Base-by-base conservation (phyloP, 1,284 basidiomycete species). In the Naganishia cerealis region DNA sequence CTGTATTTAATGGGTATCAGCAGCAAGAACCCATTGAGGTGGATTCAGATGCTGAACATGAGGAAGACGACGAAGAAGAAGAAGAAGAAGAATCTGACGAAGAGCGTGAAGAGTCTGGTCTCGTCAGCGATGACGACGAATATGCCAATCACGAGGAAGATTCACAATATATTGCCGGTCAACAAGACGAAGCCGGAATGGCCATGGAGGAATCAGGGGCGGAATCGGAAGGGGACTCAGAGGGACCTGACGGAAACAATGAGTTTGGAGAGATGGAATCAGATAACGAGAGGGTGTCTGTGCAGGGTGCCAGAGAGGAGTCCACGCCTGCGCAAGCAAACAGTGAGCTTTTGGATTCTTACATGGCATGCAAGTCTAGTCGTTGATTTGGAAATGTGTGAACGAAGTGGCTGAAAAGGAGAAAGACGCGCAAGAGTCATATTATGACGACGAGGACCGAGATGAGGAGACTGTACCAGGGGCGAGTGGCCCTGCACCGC, bases 181-280 rank as follows among this genome's bases (percentile, higher is more conserved):
- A 57, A 24, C 21, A 15, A 9, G 16, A 38, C 15, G 2, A 9
- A 18, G 8, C 18, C 36, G 52, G 16, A 67, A 26, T n/a, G 52
- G 62, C 18, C 6, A n/a, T 38, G 26, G 58, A n/a, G 21, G 15
- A 12, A 33, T 15, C 58, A 61, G 42, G 21, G 21, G 21, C 10
- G 29, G 26, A n/a, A 36, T 50, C 43, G 50, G 54, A 56, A n/a
- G 65, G 38, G 24, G 65, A 70, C 24, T 57, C 65, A 48, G 58
- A 42, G 42, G 53, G 36, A 26, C 52, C 16, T 66, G 46, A 57
- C 43, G 65, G 57, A 52, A 61, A 59, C 15, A 67, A 63, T 56
- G 66, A 42, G 40, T 57, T 38, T 50, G 50, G 24, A 42, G 61
- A 33, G 26, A 13, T 26, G 26, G 38, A 26, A 26, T 53, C 50